These are phyloP conservation scores for Lichtheimia corymbifera DNA, from an alignment of 371 early-diverging fungal genomes.

Conservation along the genomic window DNA sequence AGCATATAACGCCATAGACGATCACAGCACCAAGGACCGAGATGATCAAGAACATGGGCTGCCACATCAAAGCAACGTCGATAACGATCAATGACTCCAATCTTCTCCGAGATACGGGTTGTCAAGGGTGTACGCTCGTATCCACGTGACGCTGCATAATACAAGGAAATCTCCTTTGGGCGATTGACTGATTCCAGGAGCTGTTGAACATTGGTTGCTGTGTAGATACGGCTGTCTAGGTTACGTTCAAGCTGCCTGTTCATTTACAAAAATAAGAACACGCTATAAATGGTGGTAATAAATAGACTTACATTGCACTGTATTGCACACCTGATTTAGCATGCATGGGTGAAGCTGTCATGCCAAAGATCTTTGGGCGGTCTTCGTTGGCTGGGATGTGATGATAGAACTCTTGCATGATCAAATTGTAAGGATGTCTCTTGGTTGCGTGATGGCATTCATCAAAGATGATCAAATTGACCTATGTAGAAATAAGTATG, in stretches of 20 bases:
- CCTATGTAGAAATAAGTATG: constrained; percentile 33
- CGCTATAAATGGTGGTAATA: too few relatives aligned
- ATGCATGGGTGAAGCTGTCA: constrained; percentile 91
- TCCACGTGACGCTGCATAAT: constrained; percentile 41
- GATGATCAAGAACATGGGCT: constrained; percentile 34
- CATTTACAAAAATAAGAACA: too few relatives aligned
- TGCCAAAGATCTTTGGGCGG: constrained; percentile 86
- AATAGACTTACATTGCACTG: constrained; percentile 38
- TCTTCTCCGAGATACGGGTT: constrained; percentile 33
- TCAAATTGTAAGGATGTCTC: constrained; percentile 78
- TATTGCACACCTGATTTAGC: constrained; percentile 41
- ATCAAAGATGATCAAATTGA: constrained; percentile 85
- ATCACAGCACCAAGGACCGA: constrained; percentile 75
- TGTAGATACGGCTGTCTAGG: constrained; percentile 68
- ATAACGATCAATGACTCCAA: constrained; percentile 35
- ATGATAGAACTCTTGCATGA: constrained; percentile 83
- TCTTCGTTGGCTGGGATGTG: constrained; percentile 42
- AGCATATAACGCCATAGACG: constrained; percentile 50
- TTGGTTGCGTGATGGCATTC: constrained; percentile 92
- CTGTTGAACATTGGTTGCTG: constrained; percentile 43
- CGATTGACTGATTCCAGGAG: constrained; percentile 40
- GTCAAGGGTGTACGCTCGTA: constrained; percentile 50
- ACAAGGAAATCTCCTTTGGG: constrained; percentile 54
- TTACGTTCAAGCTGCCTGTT: constrained; percentile 67
- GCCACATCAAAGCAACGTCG: constrained; percentile 37